A percentile compares a stretch with the other conserved stretches of the same genome.
Evolutionary conservation across 805 yeast genomes (phyloP).

Genomic region (Candida wancherniae): DNA sequence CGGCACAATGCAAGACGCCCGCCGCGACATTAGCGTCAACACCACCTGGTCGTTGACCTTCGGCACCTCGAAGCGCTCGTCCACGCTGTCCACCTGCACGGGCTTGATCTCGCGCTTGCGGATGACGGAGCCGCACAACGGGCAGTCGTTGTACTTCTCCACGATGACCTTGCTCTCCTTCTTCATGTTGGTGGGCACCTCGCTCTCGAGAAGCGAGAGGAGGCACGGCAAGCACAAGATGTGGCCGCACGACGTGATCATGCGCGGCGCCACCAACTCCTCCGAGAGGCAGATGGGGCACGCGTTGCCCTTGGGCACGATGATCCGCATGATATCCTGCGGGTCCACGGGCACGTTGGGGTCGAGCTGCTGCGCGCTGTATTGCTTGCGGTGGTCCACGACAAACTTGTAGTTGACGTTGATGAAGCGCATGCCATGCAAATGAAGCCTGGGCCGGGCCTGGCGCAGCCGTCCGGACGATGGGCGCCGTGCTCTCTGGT

Average conservation of each 20-base stretch:
- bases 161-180: conserved; percentile 31
- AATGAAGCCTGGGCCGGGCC: conserved; percentile 31
- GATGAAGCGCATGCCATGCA: conserved; percentile 64
- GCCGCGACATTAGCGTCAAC: conserved; percentile 58
- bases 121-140: conserved; percentile 61
- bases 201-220: conserved; percentile 61
- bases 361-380: conserved; percentile 55
- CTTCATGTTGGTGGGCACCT: conserved; percentile 35
- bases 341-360: conserved; percentile 72
- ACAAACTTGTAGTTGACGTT: conserved; percentile 83
- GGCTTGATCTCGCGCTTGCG: conserved; percentile 59
- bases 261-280: conserved; percentile 84
- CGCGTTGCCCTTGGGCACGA: conserved; percentile 68
- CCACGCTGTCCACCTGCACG: conserved; percentile 47
- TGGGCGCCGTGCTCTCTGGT: conserved; percentile 11
- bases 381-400: conserved; percentile 59
- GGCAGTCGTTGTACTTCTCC: conserved; percentile 66
- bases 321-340: conserved; percentile 59
- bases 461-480: conserved; percentile 9
- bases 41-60: conserved; percentile 49
- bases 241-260: conserved; percentile 90
- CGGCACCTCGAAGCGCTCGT: conserved; percentile 57
- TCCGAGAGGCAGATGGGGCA: conserved; percentile 92
- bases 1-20: conserved; percentile 45
- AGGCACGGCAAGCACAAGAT: conserved; percentile 82